Evolutionary conservation across 2,329 filamentous ascomycete genomes (phyloP).

Genomic region (Aspergillus aculeatinus): DNA sequence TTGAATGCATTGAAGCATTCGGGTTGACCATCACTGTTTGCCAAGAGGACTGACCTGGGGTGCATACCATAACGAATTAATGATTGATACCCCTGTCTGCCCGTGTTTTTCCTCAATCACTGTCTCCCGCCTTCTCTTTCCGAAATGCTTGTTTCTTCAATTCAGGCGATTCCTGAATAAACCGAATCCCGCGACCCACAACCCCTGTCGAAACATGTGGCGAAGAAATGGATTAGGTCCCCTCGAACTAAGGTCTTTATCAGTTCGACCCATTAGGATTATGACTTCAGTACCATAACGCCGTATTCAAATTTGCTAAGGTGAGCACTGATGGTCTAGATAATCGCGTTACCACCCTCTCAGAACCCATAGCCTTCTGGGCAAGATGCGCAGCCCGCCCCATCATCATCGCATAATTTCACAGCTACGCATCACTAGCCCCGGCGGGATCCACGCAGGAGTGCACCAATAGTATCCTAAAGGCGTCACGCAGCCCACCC

Average conservation of each 20-base stretch:
- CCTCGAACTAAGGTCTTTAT: not conserved
- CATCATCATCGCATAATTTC: not conserved
- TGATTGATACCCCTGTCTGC: too few species aligned
- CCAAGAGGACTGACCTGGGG: too few species aligned
- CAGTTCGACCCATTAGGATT: not conserved
- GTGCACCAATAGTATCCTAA: conserved; percentile 1
- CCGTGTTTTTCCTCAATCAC: too few species aligned
- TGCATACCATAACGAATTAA: too few species aligned
- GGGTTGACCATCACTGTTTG: too few species aligned
- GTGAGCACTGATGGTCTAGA: not conserved
- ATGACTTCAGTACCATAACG: not conserved
- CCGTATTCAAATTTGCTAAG: not conserved
- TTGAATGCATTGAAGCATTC: not conserved
- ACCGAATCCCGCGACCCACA: not conserved
- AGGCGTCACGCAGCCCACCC: conserved; percentile 2
- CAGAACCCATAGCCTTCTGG: not conserved
- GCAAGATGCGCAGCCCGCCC: not conserved
- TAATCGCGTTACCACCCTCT: not conserved
- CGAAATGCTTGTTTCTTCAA: not conserved
- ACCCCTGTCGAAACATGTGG: not conserved
- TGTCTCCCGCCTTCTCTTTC: too few species aligned
- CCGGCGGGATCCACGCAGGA: not conserved
- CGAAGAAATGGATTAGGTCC: not conserved
- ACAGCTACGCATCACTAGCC: not conserved
- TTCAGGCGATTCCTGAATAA: not conserved